Base-by-base conservation (phyloP, 139 green algal genomes). In the Chlorella sp. region DNA sequence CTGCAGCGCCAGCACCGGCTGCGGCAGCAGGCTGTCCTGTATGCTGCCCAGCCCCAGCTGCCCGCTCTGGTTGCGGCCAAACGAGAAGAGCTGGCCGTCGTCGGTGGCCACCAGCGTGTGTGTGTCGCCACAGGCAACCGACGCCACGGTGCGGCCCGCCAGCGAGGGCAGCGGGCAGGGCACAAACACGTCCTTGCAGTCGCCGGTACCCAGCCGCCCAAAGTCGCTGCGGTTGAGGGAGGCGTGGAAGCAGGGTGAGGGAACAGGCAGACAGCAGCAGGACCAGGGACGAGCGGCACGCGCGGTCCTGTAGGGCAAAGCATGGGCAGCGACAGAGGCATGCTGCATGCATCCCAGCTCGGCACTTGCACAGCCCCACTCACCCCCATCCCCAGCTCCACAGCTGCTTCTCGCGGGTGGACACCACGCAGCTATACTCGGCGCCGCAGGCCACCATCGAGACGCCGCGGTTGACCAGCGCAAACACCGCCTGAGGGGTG, bases 351-450 rank as follows among this genome's bases (percentile, higher is more conserved):
- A 92, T 62, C 94, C 88, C 2, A n/a, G 92, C 94, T 78, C 55
- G 96, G 95, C 4, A 95, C 63, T 98, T n/a, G n/a, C n/a, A 85
- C 0, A 95, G 87, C 7, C 95, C 95, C 91, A 98, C 98, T 82
- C 97, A 95, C 34, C 94, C 95, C 94, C 95, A 98, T 73, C 95
- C 95, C 95, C 95, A 98, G 85, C 90, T 95, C 87, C 93, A 98
- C 1, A 97, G 87, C 17, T 88, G 74, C 15, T 90, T 86, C 36
- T 80, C 44, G 0, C 82, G 44, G 1, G 84, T 69, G 28, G 88
- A 94, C 0, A 96, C 86, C 11, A 93, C 94, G 41, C 97, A 79
- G 2, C 90, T 95, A 90, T 98, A 97, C 73, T 98, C 96, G 30
- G 96, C 96, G 26, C 96, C 96, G 74, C 94, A 97, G 21, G 88